These are phyloP conservation scores for Colletotrichum shisoi DNA, from an alignment of 2,329 filamentous ascomycete genomes.

Conservation along the genomic window DNA sequence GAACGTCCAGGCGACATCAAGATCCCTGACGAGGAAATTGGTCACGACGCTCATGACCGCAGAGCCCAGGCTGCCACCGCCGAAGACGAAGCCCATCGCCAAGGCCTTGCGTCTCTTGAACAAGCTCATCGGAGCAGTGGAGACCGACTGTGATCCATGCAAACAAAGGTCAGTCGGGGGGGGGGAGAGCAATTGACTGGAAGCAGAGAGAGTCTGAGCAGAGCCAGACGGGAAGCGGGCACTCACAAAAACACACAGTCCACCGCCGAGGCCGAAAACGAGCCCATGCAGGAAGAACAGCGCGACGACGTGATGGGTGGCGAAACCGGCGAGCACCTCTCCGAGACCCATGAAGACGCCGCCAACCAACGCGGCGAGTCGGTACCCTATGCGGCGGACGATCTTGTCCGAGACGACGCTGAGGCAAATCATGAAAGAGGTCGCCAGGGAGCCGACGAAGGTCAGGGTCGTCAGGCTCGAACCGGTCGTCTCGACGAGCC, in stretches of 20 bases:
- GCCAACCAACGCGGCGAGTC: conserved; percentile 41
- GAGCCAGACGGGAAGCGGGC: background rate
- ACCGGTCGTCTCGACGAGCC: conserved; percentile 40
- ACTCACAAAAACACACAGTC: conserved; percentile 43
- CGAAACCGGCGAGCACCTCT: conserved; percentile 44
- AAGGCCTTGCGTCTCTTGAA: conserved; percentile 44
- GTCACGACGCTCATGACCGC: conserved; percentile 44
- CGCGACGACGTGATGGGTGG: conserved; percentile 40
- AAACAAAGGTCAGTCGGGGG: background rate
- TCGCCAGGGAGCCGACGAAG: conserved; percentile 45
- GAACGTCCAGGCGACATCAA: conserved; percentile 45
- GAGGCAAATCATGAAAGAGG: conserved; percentile 45
- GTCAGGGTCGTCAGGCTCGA: conserved; percentile 43
- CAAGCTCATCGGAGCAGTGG: conserved; percentile 43
- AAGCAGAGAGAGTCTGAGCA: too few species aligned
- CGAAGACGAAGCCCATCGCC: conserved; percentile 45
- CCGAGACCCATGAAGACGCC: conserved; percentile 44
- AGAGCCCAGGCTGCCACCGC: conserved; percentile 43
- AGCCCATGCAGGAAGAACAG: conserved; percentile 44
- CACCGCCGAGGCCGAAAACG: conserved; percentile 44
- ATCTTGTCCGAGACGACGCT: conserved; percentile 42
- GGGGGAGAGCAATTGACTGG: background rate
- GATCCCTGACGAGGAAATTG: conserved; percentile 40
- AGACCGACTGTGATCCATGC: conserved; percentile 40
- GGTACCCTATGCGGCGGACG: conserved; percentile 42